phyloP scores from a whole-genome alignment of 768 basidiomycete species.

The Pulveroboletus frians region DNA sequence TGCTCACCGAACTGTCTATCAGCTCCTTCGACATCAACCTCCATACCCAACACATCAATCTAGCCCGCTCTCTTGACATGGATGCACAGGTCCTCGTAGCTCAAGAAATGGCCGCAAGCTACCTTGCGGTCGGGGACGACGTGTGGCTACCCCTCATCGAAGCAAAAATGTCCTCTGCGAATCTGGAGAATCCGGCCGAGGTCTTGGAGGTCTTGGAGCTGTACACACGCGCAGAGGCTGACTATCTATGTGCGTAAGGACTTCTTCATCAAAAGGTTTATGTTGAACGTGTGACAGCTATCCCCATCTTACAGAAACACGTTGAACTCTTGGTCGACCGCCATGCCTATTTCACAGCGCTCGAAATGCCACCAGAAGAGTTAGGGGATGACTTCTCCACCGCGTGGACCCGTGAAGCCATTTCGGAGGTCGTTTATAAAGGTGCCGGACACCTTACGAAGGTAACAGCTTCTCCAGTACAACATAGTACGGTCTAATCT shows the following conservation, averaged over 20 bases:
- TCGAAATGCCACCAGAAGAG: slow-evolving; percentile 41
- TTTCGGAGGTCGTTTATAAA: slow-evolving; percentile 49
- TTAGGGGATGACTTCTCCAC: slow-evolving; percentile 57
- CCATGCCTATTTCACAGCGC: slow-evolving; percentile 31
- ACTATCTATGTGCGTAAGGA: slow-evolving; percentile 69
- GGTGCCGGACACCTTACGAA: slow-evolving; percentile 59
- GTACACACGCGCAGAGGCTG: slow-evolving; percentile 62
- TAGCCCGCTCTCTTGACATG: slow-evolving; percentile 53
- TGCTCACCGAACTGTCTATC: slow-evolving; percentile 54
- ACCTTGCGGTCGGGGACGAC: slow-evolving; percentile 60
- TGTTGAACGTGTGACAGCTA: slow-evolving; percentile 45
- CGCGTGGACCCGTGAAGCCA: slow-evolving; percentile 54
- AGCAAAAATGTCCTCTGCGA: slow-evolving; percentile 43
- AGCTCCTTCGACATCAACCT: slow-evolving; percentile 57
- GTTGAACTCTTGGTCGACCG: slow-evolving; percentile 50
- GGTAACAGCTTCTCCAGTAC: slow-evolving; percentile 35
- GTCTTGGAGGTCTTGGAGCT: slow-evolving; percentile 53
- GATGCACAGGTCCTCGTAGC: slow-evolving; percentile 57
- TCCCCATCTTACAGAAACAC: slow-evolving; percentile 66
- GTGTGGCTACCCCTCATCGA: slow-evolving; percentile 71
- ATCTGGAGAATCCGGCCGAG: slow-evolving; percentile 49
- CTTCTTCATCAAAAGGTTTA: slow-evolving; percentile 5
- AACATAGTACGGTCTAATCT: slow-evolving; percentile 10
- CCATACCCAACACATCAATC: slow-evolving; percentile 62
- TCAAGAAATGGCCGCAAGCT: slow-evolving; percentile 59